phyloP scores from a whole-genome alignment of 2,329 filamentous ascomycete genomes.

The Amesomyces nigricolor region DNA sequence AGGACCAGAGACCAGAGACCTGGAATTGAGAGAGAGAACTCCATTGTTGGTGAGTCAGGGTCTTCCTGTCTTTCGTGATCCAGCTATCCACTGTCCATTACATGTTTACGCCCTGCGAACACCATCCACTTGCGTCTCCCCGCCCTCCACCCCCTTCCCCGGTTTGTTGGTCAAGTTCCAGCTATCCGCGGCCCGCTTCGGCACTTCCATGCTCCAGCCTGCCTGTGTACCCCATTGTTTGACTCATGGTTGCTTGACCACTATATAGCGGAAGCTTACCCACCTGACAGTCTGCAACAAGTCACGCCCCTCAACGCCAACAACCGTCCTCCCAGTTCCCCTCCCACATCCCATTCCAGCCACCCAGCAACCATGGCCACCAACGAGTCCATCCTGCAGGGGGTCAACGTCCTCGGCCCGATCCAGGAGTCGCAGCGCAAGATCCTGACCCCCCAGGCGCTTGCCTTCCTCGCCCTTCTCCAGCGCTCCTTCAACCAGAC shows the following conservation, averaged over 20 bases:
- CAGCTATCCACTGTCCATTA: background rate
- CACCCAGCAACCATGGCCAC: constrained; percentile 50
- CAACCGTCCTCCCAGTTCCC: background rate
- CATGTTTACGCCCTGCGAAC: background rate
- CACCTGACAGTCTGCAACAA: background rate
- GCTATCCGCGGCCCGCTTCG: constrained; percentile 15
- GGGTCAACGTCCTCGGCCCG: constrained; percentile 77
- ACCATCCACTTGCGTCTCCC: background rate
- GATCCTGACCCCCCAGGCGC: constrained; percentile 85
- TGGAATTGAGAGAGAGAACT: constrained; percentile 3
- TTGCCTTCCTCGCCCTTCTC: constrained; percentile 86
- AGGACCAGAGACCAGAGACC: background rate
- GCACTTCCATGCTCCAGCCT: background rate
- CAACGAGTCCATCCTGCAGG: constrained; percentile 73
- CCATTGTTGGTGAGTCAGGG: constrained; percentile 5
- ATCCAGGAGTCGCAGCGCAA: constrained; percentile 76
- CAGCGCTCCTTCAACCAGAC: constrained; percentile 91
- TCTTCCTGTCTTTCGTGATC: background rate
- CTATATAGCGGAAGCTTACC: constrained; percentile 3
- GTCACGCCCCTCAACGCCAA: too few relatives aligned
- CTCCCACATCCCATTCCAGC: background rate
- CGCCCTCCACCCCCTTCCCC: constrained; percentile 1
- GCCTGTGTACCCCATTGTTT: constrained; percentile 4
- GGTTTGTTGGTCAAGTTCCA: constrained; percentile 5
- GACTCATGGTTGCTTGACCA: background rate